Conservation (phyloP, 495 filamentous ascomycete genomes). For the Penicillium dipodomyicola region DNA sequence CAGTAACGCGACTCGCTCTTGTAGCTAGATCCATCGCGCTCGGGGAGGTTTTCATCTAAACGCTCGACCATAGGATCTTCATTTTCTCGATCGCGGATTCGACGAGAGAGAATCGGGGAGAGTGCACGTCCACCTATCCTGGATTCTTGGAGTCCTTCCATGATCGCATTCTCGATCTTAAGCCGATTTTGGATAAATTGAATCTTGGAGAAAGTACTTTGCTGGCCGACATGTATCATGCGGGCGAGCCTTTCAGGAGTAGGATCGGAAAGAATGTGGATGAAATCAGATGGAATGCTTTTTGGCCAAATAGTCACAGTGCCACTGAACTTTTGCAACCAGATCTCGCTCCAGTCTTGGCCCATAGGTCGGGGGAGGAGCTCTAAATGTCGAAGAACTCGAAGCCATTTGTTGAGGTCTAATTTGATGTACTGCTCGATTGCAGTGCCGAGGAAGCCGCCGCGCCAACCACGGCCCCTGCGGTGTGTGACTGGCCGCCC, state of each 20-base stretch:
- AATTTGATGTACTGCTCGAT: conserved; percentile 93
- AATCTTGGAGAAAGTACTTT: conserved; percentile 82
- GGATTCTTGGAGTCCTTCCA: conserved; percentile 63
- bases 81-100: conserved; percentile 20
- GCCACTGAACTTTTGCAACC: conserved; percentile 91
- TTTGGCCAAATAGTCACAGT: conserved; percentile 96
- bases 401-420: conserved; percentile 94
- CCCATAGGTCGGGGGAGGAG: conserved; percentile 86
- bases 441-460: conserved; percentile 88
- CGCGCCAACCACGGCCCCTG: conserved; percentile 89
- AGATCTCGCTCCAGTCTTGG: conserved; percentile 94
- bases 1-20: conserved; percentile 25
- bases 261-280: conserved; percentile 82
- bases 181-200: conserved; percentile 86
- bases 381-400: conserved; percentile 87
- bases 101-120: conserved; percentile 32
- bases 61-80: conserved; percentile 29
- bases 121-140: conserved; percentile 25
- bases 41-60: conserved; percentile 35
- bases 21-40: conserved; percentile 24
- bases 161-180: conserved; percentile 75
- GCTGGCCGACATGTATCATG: conserved; percentile 87
- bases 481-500: conserved; percentile 94
- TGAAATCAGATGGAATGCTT: conserved; percentile 70
- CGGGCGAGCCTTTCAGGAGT: conserved; percentile 66